These are phyloP conservation scores for Hibiscus syriacus DNA, from an alignment of 345 rosid species.

Conservation along the genomic window DNA sequence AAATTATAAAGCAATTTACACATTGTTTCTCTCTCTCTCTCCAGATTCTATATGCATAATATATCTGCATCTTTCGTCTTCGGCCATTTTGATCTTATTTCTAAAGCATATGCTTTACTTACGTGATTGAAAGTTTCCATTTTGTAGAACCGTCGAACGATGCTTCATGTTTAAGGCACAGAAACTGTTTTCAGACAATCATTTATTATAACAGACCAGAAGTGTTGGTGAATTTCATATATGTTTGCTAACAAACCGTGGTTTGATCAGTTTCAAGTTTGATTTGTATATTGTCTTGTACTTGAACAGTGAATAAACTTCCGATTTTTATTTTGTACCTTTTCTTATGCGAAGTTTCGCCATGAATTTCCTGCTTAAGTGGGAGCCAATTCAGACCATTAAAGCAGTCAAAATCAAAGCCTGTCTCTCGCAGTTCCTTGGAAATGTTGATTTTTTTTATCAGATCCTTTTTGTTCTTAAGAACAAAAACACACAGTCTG, in stretches of 20 bases:
- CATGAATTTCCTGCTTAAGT: neutral
- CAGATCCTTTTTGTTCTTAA: too few species aligned
- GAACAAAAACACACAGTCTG: too few species aligned
- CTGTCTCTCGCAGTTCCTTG: neutral
- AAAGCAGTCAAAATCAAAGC: slow-evolving; percentile 11
- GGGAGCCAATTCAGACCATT: neutral
- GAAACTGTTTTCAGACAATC: neutral
- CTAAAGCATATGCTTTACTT: too few species aligned
- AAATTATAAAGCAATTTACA: neutral
- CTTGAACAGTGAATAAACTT: too few species aligned
- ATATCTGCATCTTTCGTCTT: neutral
- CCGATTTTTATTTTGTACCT: neutral
- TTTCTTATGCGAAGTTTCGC: neutral
- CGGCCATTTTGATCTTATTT: neutral
- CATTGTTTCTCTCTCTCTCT: neutral
- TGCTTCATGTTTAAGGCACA: neutral
- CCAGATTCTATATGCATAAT: too few species aligned
- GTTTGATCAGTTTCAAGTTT: neutral
- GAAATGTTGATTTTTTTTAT: neutral
- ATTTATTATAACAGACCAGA: neutral
- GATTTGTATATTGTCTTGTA: slow-evolving; percentile 29
- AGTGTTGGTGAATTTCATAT: neutral
- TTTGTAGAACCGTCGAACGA: neutral
- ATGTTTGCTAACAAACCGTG: neutral
- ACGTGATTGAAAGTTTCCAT: too few species aligned